These are phyloP conservation scores for Ilyonectria mors-panacis DNA, from an alignment of 2,329 filamentous ascomycete genomes.

Conservation along the genomic window DNA sequence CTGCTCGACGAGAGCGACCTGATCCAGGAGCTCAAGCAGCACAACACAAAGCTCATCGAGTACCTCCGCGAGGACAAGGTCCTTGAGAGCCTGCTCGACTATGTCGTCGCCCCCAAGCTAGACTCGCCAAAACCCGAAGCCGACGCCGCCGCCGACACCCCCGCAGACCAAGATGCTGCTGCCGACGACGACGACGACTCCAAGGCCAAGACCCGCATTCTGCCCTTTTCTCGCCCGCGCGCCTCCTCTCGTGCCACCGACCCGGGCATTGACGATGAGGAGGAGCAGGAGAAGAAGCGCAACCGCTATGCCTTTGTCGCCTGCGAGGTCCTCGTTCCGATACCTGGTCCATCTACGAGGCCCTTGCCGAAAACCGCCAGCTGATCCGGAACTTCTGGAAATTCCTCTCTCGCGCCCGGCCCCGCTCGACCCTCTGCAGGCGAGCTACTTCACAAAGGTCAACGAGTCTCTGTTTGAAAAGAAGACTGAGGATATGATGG, in stretches of 20 bases:
- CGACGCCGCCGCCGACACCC: slow-evolving; percentile 64
- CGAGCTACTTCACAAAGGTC: slow-evolving; percentile 98
- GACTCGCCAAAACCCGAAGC: slow-evolving; percentile 58
- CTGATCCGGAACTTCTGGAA: slow-evolving; percentile 90
- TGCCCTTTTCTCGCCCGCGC: slow-evolving; percentile 67
- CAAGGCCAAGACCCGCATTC: slow-evolving; percentile 59
- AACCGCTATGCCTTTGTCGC: slow-evolving; percentile 95
- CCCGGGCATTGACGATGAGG: slow-evolving; percentile 67
- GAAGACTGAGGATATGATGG: slow-evolving; percentile 97
- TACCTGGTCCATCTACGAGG: slow-evolving; percentile 96
- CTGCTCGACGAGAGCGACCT: slow-evolving; percentile 95
- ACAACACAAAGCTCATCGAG: slow-evolving; percentile 97
- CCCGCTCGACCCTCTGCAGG: slow-evolving; percentile 91
- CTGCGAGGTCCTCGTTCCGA: slow-evolving; percentile 93
- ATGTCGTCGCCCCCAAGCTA: slow-evolving; percentile 86
- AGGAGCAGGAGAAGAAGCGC: slow-evolving; percentile 90
- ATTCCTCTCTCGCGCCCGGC: slow-evolving; percentile 88
- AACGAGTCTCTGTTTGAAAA: slow-evolving; percentile 98
- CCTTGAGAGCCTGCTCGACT: slow-evolving; percentile 88
- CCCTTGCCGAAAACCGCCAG: slow-evolving; percentile 86
- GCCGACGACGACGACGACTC: slow-evolving; percentile 68
- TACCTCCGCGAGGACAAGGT: slow-evolving; percentile 91
- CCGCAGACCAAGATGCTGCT: slow-evolving; percentile 61
- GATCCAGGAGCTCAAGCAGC: slow-evolving; percentile 97
- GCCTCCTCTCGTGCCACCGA: slow-evolving; percentile 68